These are phyloP conservation scores for Suhomyces anneliseae DNA, from an alignment of 1,139 yeast genomes.

Conservation along the genomic window DNA sequence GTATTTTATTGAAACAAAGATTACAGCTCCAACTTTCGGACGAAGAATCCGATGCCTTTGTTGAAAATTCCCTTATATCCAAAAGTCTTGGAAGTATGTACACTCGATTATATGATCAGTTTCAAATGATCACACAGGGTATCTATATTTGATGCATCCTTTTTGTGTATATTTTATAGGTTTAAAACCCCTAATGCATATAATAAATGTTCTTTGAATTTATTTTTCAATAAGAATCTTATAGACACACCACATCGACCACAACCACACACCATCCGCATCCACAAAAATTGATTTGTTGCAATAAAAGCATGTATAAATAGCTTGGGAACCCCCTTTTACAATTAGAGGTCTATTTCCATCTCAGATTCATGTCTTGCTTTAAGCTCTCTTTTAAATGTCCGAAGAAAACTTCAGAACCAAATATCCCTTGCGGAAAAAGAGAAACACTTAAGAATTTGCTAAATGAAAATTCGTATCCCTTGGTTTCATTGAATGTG, in stretches of 20 bases:
- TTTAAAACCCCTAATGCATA: background rate
- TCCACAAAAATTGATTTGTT: background rate
- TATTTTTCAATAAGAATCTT: too few species aligned
- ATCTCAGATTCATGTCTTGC: background rate
- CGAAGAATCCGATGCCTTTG: slow-evolving; percentile 71
- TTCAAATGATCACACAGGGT: slow-evolving; percentile 91
- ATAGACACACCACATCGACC: too few species aligned
- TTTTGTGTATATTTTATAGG: background rate
- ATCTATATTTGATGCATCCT: slow-evolving; percentile 56
- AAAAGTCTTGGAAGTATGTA: slow-evolving; percentile 87
- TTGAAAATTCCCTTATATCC: slow-evolving; percentile 69
- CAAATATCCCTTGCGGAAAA: background rate
- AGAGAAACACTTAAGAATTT: background rate
- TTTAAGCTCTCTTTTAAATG: background rate
- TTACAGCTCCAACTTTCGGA: slow-evolving; percentile 75
- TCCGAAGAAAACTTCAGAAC: background rate
- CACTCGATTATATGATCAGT: slow-evolving; percentile 91
- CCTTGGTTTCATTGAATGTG: background rate
- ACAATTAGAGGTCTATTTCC: too few species aligned
- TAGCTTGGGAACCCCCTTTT: too few species aligned
- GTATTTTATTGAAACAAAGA: slow-evolving; percentile 73
- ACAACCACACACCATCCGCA: background rate
- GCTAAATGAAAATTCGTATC: background rate
- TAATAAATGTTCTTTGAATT: background rate
- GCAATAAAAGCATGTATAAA: too few species aligned